Base-by-base conservation (phyloP, 2,329 filamentous ascomycete genomes). In the Kalmusia sp. region DNA sequence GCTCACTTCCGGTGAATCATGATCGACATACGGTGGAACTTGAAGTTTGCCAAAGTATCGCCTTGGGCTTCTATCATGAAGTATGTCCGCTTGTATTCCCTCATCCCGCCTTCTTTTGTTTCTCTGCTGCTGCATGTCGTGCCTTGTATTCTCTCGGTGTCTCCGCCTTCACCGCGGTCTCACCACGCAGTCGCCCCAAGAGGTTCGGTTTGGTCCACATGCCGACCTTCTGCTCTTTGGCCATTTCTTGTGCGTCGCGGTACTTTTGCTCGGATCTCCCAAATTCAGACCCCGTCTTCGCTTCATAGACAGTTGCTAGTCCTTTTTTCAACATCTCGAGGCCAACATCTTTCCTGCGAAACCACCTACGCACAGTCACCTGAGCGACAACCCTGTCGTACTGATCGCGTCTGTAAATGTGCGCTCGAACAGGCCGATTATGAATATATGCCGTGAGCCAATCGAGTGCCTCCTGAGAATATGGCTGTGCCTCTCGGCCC, bases 311-410 rank as follows among this genome's bases (percentile, higher is more conserved):
- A 2, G 92, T 96, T 34, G 93, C 95, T 58, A 96, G 77, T 0
- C 95, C 95, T 19, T 79, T 82, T 76, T 87, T 90, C 57, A 99
- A 77, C 93, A 99, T 96, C 73, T 96, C 90, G 55, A 93, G 77
- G 3, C 93, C 92, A 4, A 99, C 90, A 72, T 99, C 93, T 52
- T 84, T 84, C 62, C 86, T 87, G 54, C 91, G 81, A 8, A 91
- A 75, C 64, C 87, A 75, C 51, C 81, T 83, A 41, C 91, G 84
- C 27, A 93, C 85, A 65, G 86, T 91, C 0, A 93, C 93, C 0
- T 91, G 95, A 14, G 89, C 92, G 1, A 99, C 92, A 5, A 96
- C 87, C 39, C 95, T 88, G 60, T 93, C 89, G 74, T 98, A 99
- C 71, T 98, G 95, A 72, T 99, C 96, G 48, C 87, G 85, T 54